These are phyloP conservation scores for Boletus barrowsii DNA, from an alignment of 768 basidiomycete species.

Conservation along the genomic window DNA sequence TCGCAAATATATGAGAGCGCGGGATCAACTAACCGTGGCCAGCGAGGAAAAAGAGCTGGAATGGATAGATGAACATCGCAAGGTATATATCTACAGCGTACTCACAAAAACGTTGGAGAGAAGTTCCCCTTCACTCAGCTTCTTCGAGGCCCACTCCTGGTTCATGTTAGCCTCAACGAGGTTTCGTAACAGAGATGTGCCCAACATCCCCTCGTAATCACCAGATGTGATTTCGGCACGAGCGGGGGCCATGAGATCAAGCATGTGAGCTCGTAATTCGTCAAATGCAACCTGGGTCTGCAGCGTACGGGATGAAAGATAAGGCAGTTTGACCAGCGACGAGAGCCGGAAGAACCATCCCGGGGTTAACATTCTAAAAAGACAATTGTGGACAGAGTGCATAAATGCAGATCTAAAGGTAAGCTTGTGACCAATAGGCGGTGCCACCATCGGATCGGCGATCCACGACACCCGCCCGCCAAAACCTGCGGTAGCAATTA, in stretches of 20 bases:
- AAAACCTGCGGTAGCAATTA: slow-evolving; percentile 42
- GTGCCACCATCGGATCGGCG: slow-evolving; percentile 26
- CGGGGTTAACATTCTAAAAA: slow-evolving; percentile 33
- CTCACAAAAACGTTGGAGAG: slow-evolving; percentile 49
- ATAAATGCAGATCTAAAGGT: slow-evolving; percentile 38
- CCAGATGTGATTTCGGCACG: slow-evolving; percentile 34
- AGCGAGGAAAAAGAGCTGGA: slow-evolving; percentile 44
- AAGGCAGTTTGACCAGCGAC: slow-evolving; percentile 31
- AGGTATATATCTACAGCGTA: neutral
- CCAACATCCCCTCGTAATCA: slow-evolving; percentile 14
- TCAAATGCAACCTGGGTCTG: slow-evolving; percentile 33
- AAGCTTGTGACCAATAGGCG: slow-evolving; percentile 31
- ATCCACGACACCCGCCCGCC: slow-evolving; percentile 36
- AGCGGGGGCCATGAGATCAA: slow-evolving; percentile 39
- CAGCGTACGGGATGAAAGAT: slow-evolving; percentile 31
- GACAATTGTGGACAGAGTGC: slow-evolving; percentile 16
- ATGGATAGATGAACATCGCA: neutral
- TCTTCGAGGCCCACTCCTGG: slow-evolving; percentile 28
- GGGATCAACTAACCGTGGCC: slow-evolving; percentile 39
- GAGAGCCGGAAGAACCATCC: slow-evolving; percentile 29
- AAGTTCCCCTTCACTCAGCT: slow-evolving; percentile 43
- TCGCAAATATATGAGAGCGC: no score
- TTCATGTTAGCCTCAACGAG: slow-evolving; percentile 48
- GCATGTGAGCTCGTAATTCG: slow-evolving; percentile 39
- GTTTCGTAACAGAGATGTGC: slow-evolving; percentile 42